Conservation (phyloP, 148 eudicot species). For the Rhododendron griersonianum region DNA sequence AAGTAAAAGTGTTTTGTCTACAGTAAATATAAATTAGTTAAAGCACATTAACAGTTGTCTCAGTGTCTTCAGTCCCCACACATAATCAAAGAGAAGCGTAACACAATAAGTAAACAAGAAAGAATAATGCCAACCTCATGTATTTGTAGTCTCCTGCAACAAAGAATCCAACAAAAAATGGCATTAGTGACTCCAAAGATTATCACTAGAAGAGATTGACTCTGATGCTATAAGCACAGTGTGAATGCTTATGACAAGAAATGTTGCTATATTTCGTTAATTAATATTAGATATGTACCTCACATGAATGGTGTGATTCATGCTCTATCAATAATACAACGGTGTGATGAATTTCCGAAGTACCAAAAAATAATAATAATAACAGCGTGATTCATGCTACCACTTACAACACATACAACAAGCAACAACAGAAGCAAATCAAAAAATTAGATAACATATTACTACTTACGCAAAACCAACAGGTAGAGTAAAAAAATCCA, state of each 20-base stretch:
- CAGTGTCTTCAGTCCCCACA: background rate
- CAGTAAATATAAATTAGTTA: background rate
- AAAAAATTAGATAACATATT: background rate
- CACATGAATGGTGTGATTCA: background rate
- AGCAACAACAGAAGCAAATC: background rate
- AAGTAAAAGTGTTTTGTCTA: background rate
- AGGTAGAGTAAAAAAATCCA: background rate
- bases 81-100: background rate
- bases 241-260: background rate
- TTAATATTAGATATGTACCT: background rate
- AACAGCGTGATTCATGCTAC: background rate
- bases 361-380: no score
- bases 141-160: constrained; percentile 97
- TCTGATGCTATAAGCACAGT: background rate
- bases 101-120: background rate
- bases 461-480: background rate
- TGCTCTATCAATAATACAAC: background rate
- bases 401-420: background rate
- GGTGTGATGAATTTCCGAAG: background rate
- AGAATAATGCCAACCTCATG: constrained; percentile 46
- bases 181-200: constrained; percentile 7
- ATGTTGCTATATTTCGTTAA: background rate
- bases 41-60: background rate
- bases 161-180: constrained; percentile 12
- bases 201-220: background rate